phyloP scores from a whole-genome alignment of 1,139 yeast genomes.

The Diutina catenulata region DNA sequence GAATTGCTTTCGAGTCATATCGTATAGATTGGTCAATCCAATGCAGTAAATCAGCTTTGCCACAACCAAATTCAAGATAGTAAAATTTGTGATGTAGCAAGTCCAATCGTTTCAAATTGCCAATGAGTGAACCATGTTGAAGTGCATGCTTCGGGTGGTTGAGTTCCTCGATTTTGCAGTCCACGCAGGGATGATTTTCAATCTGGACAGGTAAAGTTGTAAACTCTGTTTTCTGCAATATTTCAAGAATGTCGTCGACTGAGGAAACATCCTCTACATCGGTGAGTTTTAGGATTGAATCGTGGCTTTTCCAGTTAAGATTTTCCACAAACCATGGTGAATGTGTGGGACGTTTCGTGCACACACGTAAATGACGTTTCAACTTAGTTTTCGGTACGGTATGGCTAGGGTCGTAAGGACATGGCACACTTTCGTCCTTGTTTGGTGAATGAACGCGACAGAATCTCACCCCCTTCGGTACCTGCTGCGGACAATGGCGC shows the following conservation, averaged over 20 bases:
- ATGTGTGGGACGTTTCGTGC: conserved; percentile 34
- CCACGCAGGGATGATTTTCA: neutral
- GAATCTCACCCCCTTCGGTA: conserved; percentile 34
- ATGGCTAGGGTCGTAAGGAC: conserved; percentile 72
- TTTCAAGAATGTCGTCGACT: neutral
- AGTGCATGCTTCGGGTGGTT: conserved; percentile 62
- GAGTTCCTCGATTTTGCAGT: conserved; percentile 7
- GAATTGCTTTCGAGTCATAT: conserved; percentile 14
- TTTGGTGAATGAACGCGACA: conserved; percentile 48
- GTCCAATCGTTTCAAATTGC: conserved; percentile 40
- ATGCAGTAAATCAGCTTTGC: conserved; percentile 73
- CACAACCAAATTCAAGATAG: conserved; percentile 81
- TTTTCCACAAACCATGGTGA: conserved; percentile 35
- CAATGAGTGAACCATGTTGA: conserved; percentile 76
- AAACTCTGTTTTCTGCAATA: neutral
- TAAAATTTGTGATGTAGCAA: conserved; percentile 26
- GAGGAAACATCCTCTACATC: neutral
- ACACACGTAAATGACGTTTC: conserved; percentile 45
- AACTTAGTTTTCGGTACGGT: conserved; percentile 55
- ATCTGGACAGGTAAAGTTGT: neutral
- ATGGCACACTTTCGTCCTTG: conserved; percentile 41
- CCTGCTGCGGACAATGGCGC: conserved; percentile 50
- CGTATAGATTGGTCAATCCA: conserved; percentile 43
- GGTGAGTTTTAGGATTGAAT: neutral
- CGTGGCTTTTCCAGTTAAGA: conserved; percentile 16